Evolutionary conservation across 306 rosid species (phyloP), one percentile per base, ranked within the genome.

Genomic region (Pyrus communis): DNA sequence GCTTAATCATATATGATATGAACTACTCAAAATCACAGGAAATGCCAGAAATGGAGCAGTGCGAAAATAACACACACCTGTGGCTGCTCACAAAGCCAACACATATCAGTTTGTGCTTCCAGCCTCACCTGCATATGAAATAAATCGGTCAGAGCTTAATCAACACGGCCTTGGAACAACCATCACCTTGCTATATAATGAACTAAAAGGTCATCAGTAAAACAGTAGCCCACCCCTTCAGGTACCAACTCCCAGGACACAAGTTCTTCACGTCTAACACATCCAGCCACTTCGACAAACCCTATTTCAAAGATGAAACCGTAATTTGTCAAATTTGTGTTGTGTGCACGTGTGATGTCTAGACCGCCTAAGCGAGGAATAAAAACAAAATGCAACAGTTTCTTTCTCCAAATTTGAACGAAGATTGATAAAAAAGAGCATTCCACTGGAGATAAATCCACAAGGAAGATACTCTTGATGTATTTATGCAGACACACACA

Each of bases 21-120:
- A 28, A 68, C 28, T 42, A 35, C 19, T 75, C 22, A 67, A 71
- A 78, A 51, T 60, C 19, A 77, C 3, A 60, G 22, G 57, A 64
- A 67, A 11, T 14, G 27, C 40, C 69, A 52, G 19, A 45, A 11
- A 42, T 85, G 76, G 10, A 40, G 51, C 46, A 10, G 38, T 74
- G 62, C 60, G 66, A 61, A 75, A 38, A 82, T 61, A 14, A 15
- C 4, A 61, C 77, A 70, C 57, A 92, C 99, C 90, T 89, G 99
- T 63, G 97, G 97, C 57, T 68, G 89, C 81, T 95, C 97, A 78
- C 99, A 95, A 71, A 95, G 86, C 99, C 97, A 95, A 76, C 97
- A 92, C 75, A 81, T 85, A 82, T 91, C 92, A 55, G 97, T 92
- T 76, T 68, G 96, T 55, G 95, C 97, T 86, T 92, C 99, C 62